Base-by-base conservation (phyloP, 768 basidiomycete species). In the Tricholoma sp. region DNA sequence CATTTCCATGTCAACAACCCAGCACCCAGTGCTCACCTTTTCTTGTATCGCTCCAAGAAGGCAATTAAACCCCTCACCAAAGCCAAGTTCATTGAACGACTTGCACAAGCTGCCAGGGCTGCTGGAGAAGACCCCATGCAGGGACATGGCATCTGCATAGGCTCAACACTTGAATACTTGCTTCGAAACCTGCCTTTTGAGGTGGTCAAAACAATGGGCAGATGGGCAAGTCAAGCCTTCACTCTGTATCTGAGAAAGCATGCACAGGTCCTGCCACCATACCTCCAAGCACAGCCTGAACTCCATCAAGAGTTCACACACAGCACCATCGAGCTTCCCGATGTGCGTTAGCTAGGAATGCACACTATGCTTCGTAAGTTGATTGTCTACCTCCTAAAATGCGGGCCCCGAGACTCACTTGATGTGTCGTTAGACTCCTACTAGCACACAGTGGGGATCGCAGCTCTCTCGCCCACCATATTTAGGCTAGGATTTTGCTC, bases 171-270 rank as follows among this genome's bases (percentile, higher is more conserved):
- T 0, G 69, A 72, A 55, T 75, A 74, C 55, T 65, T 77, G 0
- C 66, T 76, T 5, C 61, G 65, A 9, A 72, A 71, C 1, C 52
- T 71, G 0, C 68, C 73, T 5, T 72, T 78, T 34, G 69, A 76
- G 5, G 69, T 70, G 0, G 65, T 75, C 24, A 73, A 74, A 50
- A 59, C 62, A 0, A 75, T 65, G 20, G 73, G 75, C 0, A 47
- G 67, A 0, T 78, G 75, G 76, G 56, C 59, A 0, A 72, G 73
- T 45, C 63, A 76, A 20, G 58, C 57, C 2, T 63, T 61, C 45
- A 20, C n/a, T 13, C 31, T 17, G 0, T 63, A 63, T 53, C 50
- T 61, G 11, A 50, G 57, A 8, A 53, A 54, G 10, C 62, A 63
- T 39, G 60, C 57, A 3, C 53, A 61, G 18, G 55, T 63, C 18